A percentile compares a stretch with the other conserved stretches of the same genome.
These are phyloP conservation scores for Rubia yunnanensis DNA, from an alignment of 257 asterid genomes.

Conservation along the genomic window DNA sequence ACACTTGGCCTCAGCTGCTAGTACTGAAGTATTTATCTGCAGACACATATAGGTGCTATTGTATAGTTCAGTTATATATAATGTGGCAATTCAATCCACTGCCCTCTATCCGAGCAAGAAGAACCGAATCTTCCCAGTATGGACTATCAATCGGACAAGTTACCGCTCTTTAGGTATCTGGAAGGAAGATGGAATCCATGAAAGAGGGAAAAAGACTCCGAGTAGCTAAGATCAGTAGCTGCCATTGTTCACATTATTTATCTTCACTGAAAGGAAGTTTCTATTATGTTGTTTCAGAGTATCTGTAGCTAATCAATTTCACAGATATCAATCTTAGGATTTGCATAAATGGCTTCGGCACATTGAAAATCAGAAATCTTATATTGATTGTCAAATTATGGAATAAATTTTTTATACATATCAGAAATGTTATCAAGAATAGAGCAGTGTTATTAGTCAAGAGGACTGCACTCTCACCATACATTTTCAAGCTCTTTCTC, in stretches of 20 bases:
- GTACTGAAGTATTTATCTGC: neutral
- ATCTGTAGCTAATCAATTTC: neutral
- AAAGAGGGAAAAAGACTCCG: neutral
- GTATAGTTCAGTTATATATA: neutral
- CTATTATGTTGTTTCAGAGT: neutral
- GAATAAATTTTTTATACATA: neutral
- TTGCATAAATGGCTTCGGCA: neutral
- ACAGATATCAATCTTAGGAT: neutral
- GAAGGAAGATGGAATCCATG: neutral
- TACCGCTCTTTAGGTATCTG: neutral
- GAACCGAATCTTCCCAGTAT: neutral
- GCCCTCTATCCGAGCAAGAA: neutral
- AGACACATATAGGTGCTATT: too few species aligned
- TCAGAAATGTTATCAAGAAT: neutral
- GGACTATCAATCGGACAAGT: neutral
- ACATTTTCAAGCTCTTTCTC: conserved; percentile 60
- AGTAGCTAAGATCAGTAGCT: neutral
- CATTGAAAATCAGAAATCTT: neutral
- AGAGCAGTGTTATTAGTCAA: neutral
- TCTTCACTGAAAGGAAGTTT: neutral
- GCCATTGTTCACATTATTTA: neutral
- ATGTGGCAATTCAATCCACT: neutral
- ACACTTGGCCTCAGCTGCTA: neutral
- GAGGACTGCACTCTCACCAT: conserved; percentile 18
- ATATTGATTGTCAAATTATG: neutral